Base-by-base conservation (phyloP, 805 yeast species). In the Helenozyma rhizophorensis region DNA sequence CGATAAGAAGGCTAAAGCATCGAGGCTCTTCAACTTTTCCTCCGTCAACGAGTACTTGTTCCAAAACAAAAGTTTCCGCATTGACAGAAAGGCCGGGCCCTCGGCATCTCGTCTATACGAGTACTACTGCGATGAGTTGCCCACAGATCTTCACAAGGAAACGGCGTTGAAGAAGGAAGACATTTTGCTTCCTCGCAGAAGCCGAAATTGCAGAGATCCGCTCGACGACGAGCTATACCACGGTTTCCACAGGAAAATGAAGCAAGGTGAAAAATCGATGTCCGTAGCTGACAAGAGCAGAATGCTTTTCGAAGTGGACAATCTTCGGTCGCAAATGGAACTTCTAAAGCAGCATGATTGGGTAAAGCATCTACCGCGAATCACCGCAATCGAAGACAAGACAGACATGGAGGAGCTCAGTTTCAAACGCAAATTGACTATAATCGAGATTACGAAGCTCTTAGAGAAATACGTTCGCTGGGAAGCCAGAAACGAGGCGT, bases 211-310 rank as follows among this genome's bases (percentile, higher is more conserved):
- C 2, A 45, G 25, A 5, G 71, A 65, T 36, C 75, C 78, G 4
- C 56, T 83, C 29, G 45, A 54, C 1, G 82, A 77, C 50, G 43
- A 51, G 0, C 13, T 60, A 10, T 78, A 62, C 50, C 47, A 53
- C 19, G 40, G 60, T 10, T 74, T 68, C 45, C 89, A 83, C 55
- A 67, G 68, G 25, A 65, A 72, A 24, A 74, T 81, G 77, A 74
- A 72, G 41, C 73, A 73, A 34, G 80, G 78, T 32, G 95, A 84
- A 53, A 70, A 70, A 37, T 66, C 74, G 28, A 77, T 80, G 73
- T 58, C 66, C 18, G 64, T 63, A 22, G 60, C 70, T 2, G 89
- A 83, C 43, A 60, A 73, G 16, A 72, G 67, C 30, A 67, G 71
- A 34, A 62, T 78, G 27, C 58, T 70, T 29, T 53, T 62, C 7